Evolutionary conservation across 108 stramenopile species (phyloP).

Genomic region (Fragilaria crotonensis): DNA sequence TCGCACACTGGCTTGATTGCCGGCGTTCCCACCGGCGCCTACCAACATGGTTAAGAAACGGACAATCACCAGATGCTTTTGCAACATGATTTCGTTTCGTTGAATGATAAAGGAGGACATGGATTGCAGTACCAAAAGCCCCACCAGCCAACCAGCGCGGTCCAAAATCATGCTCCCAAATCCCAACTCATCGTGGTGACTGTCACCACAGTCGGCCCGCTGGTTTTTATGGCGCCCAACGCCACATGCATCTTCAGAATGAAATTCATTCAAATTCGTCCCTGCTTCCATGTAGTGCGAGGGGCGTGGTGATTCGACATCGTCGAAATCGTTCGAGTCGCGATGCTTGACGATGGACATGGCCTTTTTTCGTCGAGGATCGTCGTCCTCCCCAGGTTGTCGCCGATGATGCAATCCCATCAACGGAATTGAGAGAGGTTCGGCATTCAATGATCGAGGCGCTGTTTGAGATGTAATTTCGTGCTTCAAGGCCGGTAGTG

Average conservation of each 20-base stretch:
- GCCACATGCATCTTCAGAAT: too few species aligned
- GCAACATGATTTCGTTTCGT: slow-evolving; percentile 69
- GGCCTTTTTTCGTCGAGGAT: neutral
- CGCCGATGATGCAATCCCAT: neutral
- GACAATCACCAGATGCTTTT: slow-evolving; percentile 77
- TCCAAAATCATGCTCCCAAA: slow-evolving; percentile 20
- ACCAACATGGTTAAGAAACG: slow-evolving; percentile 90
- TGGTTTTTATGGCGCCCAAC: neutral
- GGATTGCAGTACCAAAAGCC: slow-evolving; percentile 78
- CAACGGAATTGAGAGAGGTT: neutral
- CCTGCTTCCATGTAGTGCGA: neutral
- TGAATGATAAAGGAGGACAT: slow-evolving; percentile 75
- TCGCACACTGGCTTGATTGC: slow-evolving; percentile 86
- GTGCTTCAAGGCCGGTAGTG: neutral
- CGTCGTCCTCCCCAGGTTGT: neutral
- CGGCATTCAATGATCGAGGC: too few species aligned
- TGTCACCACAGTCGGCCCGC: neutral
- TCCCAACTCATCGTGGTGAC: neutral
- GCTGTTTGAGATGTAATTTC: too few species aligned
- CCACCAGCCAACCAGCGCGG: slow-evolving; percentile 82
- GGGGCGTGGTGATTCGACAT: neutral
- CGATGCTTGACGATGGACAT: neutral
- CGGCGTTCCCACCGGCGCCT: slow-evolving; percentile 87
- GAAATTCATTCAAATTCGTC: neutral
- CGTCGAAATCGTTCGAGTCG: neutral